A percentile compares a stretch with the other conserved stretches of the same genome.
Evolutionary conservation across 2,329 filamentous ascomycete species (phyloP).

Genomic region (Aspergillus fumigatiaffinis): DNA sequence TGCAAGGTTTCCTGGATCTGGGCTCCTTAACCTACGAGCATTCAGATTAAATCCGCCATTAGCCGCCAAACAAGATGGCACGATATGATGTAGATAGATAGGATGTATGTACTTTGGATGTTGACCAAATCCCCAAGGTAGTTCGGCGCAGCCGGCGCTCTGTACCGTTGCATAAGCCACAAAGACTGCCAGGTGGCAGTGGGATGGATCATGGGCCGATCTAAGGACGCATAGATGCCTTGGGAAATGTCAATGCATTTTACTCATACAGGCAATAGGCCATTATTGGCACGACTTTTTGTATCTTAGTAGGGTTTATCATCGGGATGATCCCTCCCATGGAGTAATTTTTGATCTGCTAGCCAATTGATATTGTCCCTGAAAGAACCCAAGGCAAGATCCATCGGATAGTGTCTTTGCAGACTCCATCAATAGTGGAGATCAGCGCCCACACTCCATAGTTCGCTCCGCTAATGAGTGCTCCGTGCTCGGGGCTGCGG

Average conservation of each 20-base stretch:
- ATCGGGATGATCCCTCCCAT: background rate
- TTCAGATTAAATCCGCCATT: background rate
- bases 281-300: background rate
- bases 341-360: background rate
- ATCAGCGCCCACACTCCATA: background rate
- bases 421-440: background rate
- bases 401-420: background rate
- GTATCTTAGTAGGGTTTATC: background rate
- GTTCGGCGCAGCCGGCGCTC: background rate
- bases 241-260: background rate
- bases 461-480: background rate
- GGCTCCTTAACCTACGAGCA: background rate
- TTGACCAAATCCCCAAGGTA: background rate
- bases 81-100: background rate
- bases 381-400: background rate
- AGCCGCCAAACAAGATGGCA: background rate
- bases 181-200: background rate
- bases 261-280: background rate
- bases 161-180: background rate
- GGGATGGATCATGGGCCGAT: background rate
- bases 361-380: background rate
- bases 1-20: background rate
- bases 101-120: background rate
- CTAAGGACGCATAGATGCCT: slow-evolving; percentile 7
- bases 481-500: background rate